A percentile compares a stretch with the other conserved stretches of the same genome.
Conservation (phyloP, 1,139 yeast species). For the Hansenula sp. region DNA sequence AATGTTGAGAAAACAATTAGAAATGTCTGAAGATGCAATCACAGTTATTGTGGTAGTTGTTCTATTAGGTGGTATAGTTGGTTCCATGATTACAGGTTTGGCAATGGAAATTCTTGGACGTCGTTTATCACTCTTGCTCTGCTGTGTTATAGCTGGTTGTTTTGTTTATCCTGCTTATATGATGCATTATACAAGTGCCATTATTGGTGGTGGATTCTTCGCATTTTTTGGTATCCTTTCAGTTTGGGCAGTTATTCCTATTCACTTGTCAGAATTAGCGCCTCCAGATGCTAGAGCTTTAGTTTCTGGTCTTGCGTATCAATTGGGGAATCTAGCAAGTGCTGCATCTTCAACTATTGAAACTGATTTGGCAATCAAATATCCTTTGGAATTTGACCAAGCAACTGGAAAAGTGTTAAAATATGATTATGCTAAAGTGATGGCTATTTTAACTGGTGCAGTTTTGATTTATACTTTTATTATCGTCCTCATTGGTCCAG, state of each 20-base stretch:
- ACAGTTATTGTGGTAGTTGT: conserved; percentile 44
- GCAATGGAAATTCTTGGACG: conserved; percentile 42
- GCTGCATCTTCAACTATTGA: conserved; percentile 63
- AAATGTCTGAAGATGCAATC: conserved; percentile 32
- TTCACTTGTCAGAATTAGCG: conserved; percentile 51
- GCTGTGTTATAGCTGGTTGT: conserved; percentile 44
- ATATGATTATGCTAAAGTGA: conserved; percentile 41
- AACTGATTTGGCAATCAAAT: conserved; percentile 44
- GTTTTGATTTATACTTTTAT: conserved; percentile 46
- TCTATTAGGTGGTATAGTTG: conserved; percentile 45
- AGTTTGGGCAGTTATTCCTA: conserved; percentile 53
- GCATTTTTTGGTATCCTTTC: conserved; percentile 53
- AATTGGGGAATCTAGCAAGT: conserved; percentile 55
- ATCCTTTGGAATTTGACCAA: conserved; percentile 33
- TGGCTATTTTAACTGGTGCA: conserved; percentile 58
- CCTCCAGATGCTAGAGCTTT: conserved; percentile 52
- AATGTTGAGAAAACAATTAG: conserved; percentile 37
- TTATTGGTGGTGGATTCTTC: conserved; percentile 46
- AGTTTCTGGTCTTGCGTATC: conserved; percentile 51
- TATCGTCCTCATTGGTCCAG: conserved; percentile 48
- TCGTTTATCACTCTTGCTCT: conserved; percentile 37
- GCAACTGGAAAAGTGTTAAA: conserved; percentile 19
- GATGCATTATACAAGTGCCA: conserved; percentile 29
- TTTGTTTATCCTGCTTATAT: conserved; percentile 51
- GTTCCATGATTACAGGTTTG: conserved; percentile 43